A percentile compares a stretch with the other conserved stretches of the same genome.
These are phyloP conservation scores for Cenchrus fungigraminus DNA, from an alignment of 176 grass and related monocot genomes.

Conservation along the genomic window DNA sequence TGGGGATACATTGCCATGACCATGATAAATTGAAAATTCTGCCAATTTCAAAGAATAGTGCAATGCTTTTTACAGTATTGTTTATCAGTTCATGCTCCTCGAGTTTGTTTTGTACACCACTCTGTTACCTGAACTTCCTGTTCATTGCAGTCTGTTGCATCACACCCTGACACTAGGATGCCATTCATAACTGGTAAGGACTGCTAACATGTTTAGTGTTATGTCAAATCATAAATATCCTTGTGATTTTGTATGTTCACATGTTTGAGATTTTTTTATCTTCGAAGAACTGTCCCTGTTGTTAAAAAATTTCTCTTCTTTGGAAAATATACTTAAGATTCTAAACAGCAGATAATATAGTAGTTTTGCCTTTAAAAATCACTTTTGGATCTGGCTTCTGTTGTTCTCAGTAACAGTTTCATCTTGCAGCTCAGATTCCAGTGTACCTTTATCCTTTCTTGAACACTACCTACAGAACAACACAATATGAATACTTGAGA, in stretches of 20 bases:
- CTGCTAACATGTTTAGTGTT: not conserved
- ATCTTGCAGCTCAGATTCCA: slow-evolving; percentile 75
- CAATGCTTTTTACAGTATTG: not conserved
- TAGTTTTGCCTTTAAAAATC: slow-evolving; percentile 3
- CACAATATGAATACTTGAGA: slow-evolving; percentile 84
- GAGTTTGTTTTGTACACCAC: slow-evolving; percentile 22
- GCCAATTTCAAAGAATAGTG: not conserved
- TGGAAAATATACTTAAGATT: not conserved
- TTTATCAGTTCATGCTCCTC: not conserved
- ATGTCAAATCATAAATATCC: slow-evolving; percentile 13
- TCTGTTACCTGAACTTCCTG: slow-evolving; percentile 23
- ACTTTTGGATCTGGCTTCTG: not conserved
- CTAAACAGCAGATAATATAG: not conserved
- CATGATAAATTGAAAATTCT: slow-evolving; percentile 6
- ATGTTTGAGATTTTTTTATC: no score
- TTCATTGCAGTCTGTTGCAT: slow-evolving; percentile 80
- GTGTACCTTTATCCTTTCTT: slow-evolving; percentile 93
- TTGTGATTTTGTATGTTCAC: not conserved
- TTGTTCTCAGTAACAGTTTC: slow-evolving; percentile 16
- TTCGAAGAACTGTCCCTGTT: not conserved
- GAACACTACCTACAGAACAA: slow-evolving; percentile 82
- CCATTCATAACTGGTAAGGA: slow-evolving; percentile 82
- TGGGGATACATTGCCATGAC: not conserved
- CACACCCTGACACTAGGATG: slow-evolving; percentile 82
- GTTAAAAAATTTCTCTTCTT: not conserved